Evolutionary conservation across 2,329 filamentous ascomycete genomes (phyloP).

Genomic region (Emmonsiellopsis sp.): DNA sequence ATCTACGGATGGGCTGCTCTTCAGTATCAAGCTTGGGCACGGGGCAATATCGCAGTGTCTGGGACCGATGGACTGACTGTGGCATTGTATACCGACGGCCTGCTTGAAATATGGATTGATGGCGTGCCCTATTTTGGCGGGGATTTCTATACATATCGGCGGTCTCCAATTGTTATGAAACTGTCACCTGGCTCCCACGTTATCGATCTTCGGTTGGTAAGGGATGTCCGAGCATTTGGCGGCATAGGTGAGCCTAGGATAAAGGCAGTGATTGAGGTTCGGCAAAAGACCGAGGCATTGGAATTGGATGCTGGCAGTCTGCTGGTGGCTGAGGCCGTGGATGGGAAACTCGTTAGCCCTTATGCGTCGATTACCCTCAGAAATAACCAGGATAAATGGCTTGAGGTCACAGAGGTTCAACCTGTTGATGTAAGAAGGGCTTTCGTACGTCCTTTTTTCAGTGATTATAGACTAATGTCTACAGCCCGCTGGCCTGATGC

Average conservation of each 20-base stretch:
- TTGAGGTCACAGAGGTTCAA: constrained; percentile 15
- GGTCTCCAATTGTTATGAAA: constrained; percentile 42
- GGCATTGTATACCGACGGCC: constrained; percentile 37
- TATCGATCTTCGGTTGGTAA: constrained; percentile 44
- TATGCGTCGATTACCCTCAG: constrained; percentile 42
- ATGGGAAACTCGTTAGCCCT: constrained; percentile 37
- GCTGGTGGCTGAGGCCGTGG: constrained; percentile 45
- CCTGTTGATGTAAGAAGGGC: constrained; percentile 6
- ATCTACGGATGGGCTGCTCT: constrained; percentile 52
- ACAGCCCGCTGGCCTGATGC: neutral
- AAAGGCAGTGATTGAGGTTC: constrained; percentile 30
- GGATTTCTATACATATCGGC: constrained; percentile 46
- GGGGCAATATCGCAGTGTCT: constrained; percentile 38
- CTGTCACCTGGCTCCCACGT: constrained; percentile 42
- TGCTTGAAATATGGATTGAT: constrained; percentile 48
- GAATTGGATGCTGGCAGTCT: constrained; percentile 25
- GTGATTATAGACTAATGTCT: neutral
- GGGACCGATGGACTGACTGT: constrained; percentile 25
- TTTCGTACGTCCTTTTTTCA: neutral
- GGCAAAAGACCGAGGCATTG: constrained; percentile 19
- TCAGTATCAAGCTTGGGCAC: constrained; percentile 51
- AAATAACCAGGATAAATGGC: constrained; percentile 30
- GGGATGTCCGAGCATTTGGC: constrained; percentile 50
- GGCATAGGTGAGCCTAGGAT: constrained; percentile 41
- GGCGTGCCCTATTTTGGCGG: constrained; percentile 47